Base-by-base conservation (phyloP, 2,329 filamentous ascomycete genomes). In the Aspergillus sp. region DNA sequence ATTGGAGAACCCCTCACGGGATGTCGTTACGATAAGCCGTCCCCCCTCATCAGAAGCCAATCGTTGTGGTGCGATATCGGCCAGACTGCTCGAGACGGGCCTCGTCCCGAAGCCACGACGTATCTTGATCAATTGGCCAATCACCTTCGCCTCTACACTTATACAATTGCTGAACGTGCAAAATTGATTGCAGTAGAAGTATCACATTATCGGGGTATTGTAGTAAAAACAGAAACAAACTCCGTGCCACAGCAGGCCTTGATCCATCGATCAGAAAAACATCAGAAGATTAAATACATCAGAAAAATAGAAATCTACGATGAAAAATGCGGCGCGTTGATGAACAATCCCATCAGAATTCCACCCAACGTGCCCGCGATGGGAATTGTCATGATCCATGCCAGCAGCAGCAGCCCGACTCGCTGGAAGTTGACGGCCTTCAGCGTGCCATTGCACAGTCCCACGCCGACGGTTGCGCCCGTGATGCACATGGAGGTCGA, bases 401-500 rank as follows among this genome's bases (percentile, higher is more conserved):
- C 86, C 58, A 90, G 76, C 54, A 89, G 67, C 61, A 92, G 73
- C 7, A 91, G 84, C 44, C 82, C 84, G 8, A 92, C 87, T 73
- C 88, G 86, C 77, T 91, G 85, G 78, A 83, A 92, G 83, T 92
- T 92, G 69, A 92, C 86, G 1, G 90, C 89, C 78, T 86, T 88
- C 60, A 86, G 64, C 27, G 83, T 87, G 36, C 89, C 88, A 73
- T 91, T 92, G 82, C 88, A 91, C 19, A 92, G 85, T 71, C 88
- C 89, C 52, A 92, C 90, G 61, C 90, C 90, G 48, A 92, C 87
- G 0, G 89, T 92, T 25, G 90, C 89, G 57, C 90, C 90, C 13
- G 89, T 92, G 75, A 92, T 91, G 75, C 90, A 92, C 89, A 89
- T 89, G 17, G 86, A 88, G 2, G 88, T 92, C 0, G 89, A 92